These are phyloP conservation scores for Spiraea crenata DNA, from an alignment of 331 rosid genomes.

Conservation along the genomic window DNA sequence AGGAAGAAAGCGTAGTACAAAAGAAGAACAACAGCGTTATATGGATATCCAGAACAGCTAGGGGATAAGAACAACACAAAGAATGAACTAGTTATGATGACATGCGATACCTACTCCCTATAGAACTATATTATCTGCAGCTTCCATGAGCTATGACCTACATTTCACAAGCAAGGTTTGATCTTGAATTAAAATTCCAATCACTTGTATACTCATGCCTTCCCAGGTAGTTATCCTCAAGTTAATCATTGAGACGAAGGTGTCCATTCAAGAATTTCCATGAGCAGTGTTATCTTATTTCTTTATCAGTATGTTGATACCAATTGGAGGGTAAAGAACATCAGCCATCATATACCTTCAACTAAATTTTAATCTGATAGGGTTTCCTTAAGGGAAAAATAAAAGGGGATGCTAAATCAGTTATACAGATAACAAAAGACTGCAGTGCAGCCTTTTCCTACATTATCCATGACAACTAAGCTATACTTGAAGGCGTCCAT, in stretches of 20 bases:
- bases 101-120: not conserved
- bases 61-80: not conserved
- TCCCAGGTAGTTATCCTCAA: not conserved
- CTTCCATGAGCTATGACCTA: not conserved
- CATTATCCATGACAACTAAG: not conserved
- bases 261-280: not conserved
- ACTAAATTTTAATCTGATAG: no score
- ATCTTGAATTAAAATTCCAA: not conserved
- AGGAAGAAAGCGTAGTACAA: not conserved
- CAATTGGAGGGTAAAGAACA: not conserved
- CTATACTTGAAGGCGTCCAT: not conserved
- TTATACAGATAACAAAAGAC: not conserved
- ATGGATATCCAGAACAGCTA: not conserved
- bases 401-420: not conserved
- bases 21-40: not conserved
- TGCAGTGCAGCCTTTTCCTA: not conserved
- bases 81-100: constrained; percentile 8
- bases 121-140: not conserved
- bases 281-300: not conserved
- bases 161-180: constrained; percentile 1
- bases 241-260: not conserved
- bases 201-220: not conserved
- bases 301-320: not conserved
- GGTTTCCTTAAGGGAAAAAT: not conserved
- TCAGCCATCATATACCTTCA: not conserved